A percentile compares a stretch with the other conserved stretches of the same genome.
phyloP scores from a whole-genome alignment of 495 filamentous ascomycete species.

The Penicillium argentinense region DNA sequence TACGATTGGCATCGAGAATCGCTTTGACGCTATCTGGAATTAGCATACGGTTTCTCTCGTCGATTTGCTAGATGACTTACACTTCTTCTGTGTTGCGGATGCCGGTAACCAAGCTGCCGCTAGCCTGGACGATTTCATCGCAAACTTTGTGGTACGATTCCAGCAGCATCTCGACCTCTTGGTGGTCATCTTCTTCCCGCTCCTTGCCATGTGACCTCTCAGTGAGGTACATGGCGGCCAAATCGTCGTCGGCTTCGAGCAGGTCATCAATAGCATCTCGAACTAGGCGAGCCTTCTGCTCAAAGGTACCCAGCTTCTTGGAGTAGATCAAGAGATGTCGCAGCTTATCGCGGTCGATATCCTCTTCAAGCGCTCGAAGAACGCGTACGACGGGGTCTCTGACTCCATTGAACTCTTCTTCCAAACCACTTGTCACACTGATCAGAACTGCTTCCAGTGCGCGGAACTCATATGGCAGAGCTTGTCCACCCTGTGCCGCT shows the following conservation, averaged over 20 bases:
- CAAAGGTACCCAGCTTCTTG: constrained; percentile 94
- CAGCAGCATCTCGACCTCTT: constrained; percentile 93
- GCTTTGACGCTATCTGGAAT: constrained; percentile 72
- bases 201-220: constrained; percentile 76
- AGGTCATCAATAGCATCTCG: constrained; percentile 94
- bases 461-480: constrained; percentile 64
- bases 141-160: constrained; percentile 97
- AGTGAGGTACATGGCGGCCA: constrained; percentile 91
- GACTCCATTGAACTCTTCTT: constrained; percentile 90
- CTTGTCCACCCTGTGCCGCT: constrained; percentile 45
- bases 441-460: constrained; percentile 56
- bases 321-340: constrained; percentile 87
- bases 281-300: constrained; percentile 93
- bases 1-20: constrained; percentile 95
- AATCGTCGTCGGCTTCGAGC: constrained; percentile 95
- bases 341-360: constrained; percentile 93
- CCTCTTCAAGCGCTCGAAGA: constrained; percentile 87
- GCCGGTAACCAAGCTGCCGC: constrained; percentile 87
- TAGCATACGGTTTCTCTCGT: constrained; percentile 6
- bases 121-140: constrained; percentile 96
- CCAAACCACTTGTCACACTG: constrained; percentile 76
- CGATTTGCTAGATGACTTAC: constrained; percentile 48
- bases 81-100: constrained; percentile 99
- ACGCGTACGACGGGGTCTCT: constrained; percentile 88
- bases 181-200: constrained; percentile 84